These are phyloP conservation scores for Ophiostoma ulmi DNA, from an alignment of 2,329 filamentous ascomycete species.

Conservation along the genomic window DNA sequence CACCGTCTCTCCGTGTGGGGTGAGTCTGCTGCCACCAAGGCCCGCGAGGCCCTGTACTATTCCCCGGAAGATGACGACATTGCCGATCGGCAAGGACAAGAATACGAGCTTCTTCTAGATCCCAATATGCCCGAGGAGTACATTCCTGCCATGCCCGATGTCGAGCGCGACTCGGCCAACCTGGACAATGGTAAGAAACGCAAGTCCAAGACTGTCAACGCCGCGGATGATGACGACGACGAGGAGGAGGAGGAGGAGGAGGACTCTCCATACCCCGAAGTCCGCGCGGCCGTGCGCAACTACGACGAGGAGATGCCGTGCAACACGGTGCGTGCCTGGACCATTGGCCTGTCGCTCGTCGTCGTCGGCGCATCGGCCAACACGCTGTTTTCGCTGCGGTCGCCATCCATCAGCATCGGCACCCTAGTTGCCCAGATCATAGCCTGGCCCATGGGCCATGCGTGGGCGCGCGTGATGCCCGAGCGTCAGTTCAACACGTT, in stretches of 20 bases:
- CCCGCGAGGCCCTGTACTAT: constrained; percentile 29
- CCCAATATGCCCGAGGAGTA: constrained; percentile 40
- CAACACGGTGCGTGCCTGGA: constrained; percentile 62
- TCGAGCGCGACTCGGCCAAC: constrained; percentile 25
- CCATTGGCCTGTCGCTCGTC: constrained; percentile 54
- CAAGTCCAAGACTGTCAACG: background rate
- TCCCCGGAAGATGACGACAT: constrained; percentile 31
- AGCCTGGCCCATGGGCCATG: constrained; percentile 58
- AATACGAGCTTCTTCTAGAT: constrained; percentile 54
- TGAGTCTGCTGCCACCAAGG: constrained; percentile 34
- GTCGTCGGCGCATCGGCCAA: constrained; percentile 56
- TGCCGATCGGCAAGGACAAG: constrained; percentile 41
- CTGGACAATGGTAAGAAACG: constrained; percentile 26
- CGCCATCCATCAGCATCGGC: constrained; percentile 56
- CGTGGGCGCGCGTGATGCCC: constrained; percentile 55
- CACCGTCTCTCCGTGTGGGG: constrained; percentile 40
- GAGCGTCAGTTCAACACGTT: constrained; percentile 46
- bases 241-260: constrained; percentile 39
- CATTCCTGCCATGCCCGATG: constrained; percentile 19
- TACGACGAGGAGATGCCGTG: constrained; percentile 60
- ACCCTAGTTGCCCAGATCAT: constrained; percentile 59
- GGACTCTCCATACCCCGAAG: constrained; percentile 58
- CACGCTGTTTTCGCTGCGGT: constrained; percentile 58
- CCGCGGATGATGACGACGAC: constrained; percentile 32
- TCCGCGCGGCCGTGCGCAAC: constrained; percentile 60